Evolutionary conservation across 495 filamentous ascomycete genomes (phyloP).

Genomic region (Chaetomium tenue): DNA sequence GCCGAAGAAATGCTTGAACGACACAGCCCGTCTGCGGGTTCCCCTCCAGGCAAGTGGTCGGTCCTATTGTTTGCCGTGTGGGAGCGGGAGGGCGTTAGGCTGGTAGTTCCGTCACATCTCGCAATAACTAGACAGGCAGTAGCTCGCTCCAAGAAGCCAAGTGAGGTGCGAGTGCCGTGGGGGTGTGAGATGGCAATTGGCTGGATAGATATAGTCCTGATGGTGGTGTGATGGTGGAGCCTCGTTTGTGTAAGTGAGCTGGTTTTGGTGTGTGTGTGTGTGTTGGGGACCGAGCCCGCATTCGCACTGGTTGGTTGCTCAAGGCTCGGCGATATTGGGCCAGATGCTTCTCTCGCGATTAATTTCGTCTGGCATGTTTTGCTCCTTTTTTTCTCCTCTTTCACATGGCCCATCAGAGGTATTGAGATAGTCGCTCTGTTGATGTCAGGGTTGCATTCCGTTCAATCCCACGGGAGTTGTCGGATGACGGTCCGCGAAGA

Average conservation of each 20-base stretch:
- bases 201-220: constrained; percentile 20
- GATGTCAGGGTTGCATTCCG: not conserved
- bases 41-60: not conserved
- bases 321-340: constrained; percentile 14
- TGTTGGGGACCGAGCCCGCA: constrained; percentile 16
- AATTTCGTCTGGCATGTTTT: too few species aligned
- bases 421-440: not conserved
- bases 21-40: not conserved
- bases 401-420: too few species aligned
- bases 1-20: not conserved
- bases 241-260: not conserved
- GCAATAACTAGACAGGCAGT: constrained; percentile 7
- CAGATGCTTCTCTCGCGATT: not conserved
- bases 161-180: constrained; percentile 24
- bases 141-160: not conserved
- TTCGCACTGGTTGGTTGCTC: not conserved
- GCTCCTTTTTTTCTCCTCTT: too few species aligned
- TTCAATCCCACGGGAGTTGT: not conserved
- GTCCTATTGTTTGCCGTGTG: not conserved
- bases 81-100: not conserved
- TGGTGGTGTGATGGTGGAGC: constrained; percentile 19
- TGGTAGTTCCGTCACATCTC: constrained; percentile 26
- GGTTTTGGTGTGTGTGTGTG: too few species aligned
- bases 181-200: constrained; percentile 24
- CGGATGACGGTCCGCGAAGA: not conserved